Conservation (phyloP, 2,329 filamentous ascomycete species). For the Trichoderma sp. region DNA sequence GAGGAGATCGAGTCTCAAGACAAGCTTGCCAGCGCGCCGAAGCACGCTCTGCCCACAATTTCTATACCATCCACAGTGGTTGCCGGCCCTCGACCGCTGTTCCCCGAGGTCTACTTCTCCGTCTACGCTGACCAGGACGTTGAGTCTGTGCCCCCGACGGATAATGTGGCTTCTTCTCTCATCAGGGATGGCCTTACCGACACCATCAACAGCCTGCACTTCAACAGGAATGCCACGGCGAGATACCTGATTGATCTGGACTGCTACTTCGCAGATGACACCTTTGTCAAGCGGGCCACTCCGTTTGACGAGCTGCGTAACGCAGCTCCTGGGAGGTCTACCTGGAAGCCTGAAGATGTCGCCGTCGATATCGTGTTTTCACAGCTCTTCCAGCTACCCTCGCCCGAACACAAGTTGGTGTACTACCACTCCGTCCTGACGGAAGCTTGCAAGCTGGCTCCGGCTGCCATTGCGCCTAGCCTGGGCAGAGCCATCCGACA, state of each 20-base stretch:
- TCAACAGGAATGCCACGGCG: constrained; percentile 84
- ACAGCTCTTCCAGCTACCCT: constrained; percentile 85
- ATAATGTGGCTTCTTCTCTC: constrained; percentile 76
- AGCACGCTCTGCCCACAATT: constrained; percentile 78
- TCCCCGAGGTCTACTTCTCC: constrained; percentile 92
- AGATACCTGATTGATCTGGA: constrained; percentile 92
- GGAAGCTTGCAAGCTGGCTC: constrained; percentile 92
- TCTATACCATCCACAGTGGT: constrained; percentile 74
- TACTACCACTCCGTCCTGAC: constrained; percentile 97
- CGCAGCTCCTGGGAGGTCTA: constrained; percentile 64
- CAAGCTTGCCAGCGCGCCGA: constrained; percentile 62
- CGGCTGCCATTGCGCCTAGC: constrained; percentile 92
- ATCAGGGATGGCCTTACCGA: constrained; percentile 85
- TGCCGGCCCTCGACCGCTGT: constrained; percentile 73
- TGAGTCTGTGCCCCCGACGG: constrained; percentile 79
- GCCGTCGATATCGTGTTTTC: constrained; percentile 98
- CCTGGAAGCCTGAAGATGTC: constrained; percentile 98
- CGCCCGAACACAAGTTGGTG: constrained; percentile 87
- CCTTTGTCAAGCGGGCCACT: constrained; percentile 91
- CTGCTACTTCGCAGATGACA: constrained; percentile 86
- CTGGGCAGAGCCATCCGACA: constrained; percentile 90
- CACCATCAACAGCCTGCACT: constrained; percentile 91
- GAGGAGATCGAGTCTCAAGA: constrained; percentile 63
- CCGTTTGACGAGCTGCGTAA: constrained; percentile 86
- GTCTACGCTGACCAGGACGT: constrained; percentile 87